phyloP scores from a whole-genome alignment of 805 yeast genomes.

The Starmerella powellii region DNA sequence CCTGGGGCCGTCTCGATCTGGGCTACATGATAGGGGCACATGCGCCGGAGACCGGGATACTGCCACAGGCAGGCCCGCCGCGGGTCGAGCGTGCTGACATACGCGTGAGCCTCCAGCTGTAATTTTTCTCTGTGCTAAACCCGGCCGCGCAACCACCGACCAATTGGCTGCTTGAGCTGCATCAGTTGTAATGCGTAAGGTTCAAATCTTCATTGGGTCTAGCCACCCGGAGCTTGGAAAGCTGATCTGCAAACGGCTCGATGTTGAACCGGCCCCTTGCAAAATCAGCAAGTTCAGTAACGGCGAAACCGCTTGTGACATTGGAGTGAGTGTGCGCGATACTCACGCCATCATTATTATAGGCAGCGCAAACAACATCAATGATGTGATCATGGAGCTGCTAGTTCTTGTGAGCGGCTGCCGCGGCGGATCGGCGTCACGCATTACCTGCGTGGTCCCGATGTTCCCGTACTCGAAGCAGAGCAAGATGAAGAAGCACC shows the following conservation, averaged over 20 bases:
- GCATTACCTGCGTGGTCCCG: conserved; percentile 93
- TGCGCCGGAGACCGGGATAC: too few relatives aligned
- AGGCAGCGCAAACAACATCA: conserved; percentile 72
- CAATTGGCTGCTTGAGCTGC: neutral
- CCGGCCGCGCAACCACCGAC: neutral
- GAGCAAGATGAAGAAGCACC: conserved; percentile 94
- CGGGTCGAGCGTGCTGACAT: neutral
- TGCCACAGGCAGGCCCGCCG: too few relatives aligned
- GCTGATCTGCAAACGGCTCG: conserved; percentile 78
- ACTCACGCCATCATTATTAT: conserved; percentile 93
- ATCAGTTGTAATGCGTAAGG: conserved; percentile 66
- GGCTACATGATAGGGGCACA: too few relatives aligned
- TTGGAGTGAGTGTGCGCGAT: conserved; percentile 89
- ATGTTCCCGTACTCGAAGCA: conserved; percentile 96
- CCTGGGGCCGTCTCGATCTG: too few relatives aligned
- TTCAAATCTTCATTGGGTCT: conserved; percentile 90
- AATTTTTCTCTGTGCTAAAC: neutral
- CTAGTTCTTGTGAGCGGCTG: conserved; percentile 89
- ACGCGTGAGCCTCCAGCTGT: neutral
- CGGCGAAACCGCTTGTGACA: conserved; percentile 94
- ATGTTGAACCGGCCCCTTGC: conserved; percentile 89
- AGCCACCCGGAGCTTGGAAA: conserved; percentile 93
- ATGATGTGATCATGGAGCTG: conserved; percentile 94
- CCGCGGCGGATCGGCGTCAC: conserved; percentile 95
- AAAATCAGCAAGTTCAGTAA: conserved; percentile 84